Evolutionary conservation across 345 rosid species (phyloP).

Genomic region (Syzygium jambos): DNA sequence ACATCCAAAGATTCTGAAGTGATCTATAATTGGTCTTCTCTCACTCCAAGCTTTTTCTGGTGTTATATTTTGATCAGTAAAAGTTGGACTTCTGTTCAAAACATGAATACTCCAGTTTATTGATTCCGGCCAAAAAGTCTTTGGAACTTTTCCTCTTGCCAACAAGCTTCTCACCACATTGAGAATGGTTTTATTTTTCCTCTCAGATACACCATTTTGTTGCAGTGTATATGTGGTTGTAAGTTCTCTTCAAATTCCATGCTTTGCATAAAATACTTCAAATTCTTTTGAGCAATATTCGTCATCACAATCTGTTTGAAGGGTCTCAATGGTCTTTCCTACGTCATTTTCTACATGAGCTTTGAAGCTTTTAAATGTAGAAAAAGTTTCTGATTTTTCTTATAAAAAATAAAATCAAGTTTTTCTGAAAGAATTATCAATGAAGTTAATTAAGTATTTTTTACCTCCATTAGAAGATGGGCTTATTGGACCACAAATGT

Average conservation of each 20-base stretch:
- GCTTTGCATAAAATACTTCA: no score
- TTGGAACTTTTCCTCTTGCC: background rate
- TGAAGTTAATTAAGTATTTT: background rate
- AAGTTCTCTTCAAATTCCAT: no score
- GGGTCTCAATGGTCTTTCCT: no score
- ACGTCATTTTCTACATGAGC: no score
- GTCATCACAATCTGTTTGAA: no score
- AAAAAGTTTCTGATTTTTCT: background rate
- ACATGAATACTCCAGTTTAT: background rate
- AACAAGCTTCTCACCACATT: background rate
- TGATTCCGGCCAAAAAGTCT: background rate
- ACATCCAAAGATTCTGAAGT: background rate
- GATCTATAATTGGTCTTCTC: background rate
- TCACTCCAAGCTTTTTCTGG: background rate
- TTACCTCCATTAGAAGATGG: slow-evolving; percentile 1
- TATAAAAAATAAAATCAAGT: background rate
- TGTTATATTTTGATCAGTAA: background rate
- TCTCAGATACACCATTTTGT: no score
- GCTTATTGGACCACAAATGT: slow-evolving; percentile 4
- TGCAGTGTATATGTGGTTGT: background rate
- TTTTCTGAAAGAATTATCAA: background rate
- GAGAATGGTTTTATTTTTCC: no score
- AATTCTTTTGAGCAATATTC: no score
- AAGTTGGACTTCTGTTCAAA: background rate
- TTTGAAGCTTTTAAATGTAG: background rate